Conservation (phyloP, 352 stramenopile species). For the Globisporangium megalacanthum region DNA sequence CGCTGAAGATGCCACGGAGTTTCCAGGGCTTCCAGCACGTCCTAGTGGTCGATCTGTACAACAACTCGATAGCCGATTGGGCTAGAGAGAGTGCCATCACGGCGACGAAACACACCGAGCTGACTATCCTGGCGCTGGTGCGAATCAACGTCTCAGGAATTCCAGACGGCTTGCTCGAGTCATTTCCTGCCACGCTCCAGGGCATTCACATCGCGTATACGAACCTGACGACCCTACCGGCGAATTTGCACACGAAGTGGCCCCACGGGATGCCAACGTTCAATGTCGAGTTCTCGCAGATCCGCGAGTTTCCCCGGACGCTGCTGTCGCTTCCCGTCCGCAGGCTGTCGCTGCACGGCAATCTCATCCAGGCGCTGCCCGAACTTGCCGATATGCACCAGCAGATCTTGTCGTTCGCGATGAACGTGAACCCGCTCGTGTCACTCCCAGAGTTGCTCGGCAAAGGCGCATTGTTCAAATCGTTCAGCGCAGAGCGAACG, state of each 20-base stretch:
- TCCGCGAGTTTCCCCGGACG: conserved; percentile 3
- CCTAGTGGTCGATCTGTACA: conserved; percentile 2
- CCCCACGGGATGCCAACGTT: neutral
- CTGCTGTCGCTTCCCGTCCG: neutral
- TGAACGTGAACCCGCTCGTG: conserved; percentile 4
- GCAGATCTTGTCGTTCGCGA: conserved; percentile 3
- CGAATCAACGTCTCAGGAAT: too few species aligned
- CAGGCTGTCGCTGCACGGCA: conserved; percentile 8
- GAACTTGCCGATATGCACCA: conserved; percentile 1
- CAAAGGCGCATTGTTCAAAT: neutral
- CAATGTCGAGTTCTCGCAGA: conserved; percentile 5
- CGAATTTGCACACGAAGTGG: conserved; percentile 6
- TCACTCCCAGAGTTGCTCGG: neutral
- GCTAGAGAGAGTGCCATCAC: neutral
- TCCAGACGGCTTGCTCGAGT: neutral
- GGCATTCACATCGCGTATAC: conserved; percentile 9
- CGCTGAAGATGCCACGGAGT: neutral
- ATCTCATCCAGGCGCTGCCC: conserved; percentile 3
- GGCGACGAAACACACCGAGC: conserved; percentile 1
- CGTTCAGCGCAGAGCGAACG: conserved; percentile 2
- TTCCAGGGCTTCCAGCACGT: conserved; percentile 7
- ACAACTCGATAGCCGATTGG: conserved; percentile 11
- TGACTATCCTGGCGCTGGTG: neutral
- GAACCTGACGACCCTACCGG: conserved; percentile 9
- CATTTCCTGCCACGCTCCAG: conserved; percentile 1